These are phyloP conservation scores for Picocystis sp. DNA, from an alignment of 163 green algal species.

Conservation along the genomic window DNA sequence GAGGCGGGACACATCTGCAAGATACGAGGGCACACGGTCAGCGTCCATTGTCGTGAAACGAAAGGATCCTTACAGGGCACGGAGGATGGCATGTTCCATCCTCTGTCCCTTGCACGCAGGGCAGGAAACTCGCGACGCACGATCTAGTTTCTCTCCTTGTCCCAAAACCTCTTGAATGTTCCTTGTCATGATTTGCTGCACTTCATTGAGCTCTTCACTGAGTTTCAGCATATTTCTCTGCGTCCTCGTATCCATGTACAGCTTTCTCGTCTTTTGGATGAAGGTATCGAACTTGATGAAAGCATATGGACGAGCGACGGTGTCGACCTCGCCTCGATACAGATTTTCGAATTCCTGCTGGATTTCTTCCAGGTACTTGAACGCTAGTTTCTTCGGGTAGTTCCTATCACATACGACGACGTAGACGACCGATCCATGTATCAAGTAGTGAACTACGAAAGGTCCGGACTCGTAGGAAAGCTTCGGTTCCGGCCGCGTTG, in stretches of 20 bases:
- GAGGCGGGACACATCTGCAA: slow-evolving; percentile 17
- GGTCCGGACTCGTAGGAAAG: slow-evolving; percentile 54
- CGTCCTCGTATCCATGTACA: slow-evolving; percentile 91
- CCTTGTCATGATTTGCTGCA: slow-evolving; percentile 93
- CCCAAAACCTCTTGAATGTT: slow-evolving; percentile 97
- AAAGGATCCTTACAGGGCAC: not conserved
- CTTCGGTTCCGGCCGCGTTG: slow-evolving; percentile 21
- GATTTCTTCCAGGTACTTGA: slow-evolving; percentile 96
- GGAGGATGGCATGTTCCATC: not conserved
- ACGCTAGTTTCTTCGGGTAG: slow-evolving; percentile 93
- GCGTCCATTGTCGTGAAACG: not conserved
- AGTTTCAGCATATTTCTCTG: slow-evolving; percentile 90
- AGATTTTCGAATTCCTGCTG: slow-evolving; percentile 74
- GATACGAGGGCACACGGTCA: slow-evolving; percentile 4
- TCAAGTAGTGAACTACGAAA: slow-evolving; percentile 23
- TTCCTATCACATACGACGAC: not conserved
- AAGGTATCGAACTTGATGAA: slow-evolving; percentile 99
- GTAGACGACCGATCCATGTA: not conserved
- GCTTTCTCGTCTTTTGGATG: slow-evolving; percentile 97
- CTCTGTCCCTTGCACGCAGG: not conserved
- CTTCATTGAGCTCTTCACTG: slow-evolving; percentile 78
- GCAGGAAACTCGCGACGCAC: not conserved
- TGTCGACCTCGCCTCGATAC: slow-evolving; percentile 65
- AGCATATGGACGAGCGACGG: slow-evolving; percentile 79
- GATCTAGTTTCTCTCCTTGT: slow-evolving; percentile 85